These are phyloP conservation scores for Macadamia integrifolia DNA, from an alignment of 164 flowering plant species.

Conservation along the genomic window DNA sequence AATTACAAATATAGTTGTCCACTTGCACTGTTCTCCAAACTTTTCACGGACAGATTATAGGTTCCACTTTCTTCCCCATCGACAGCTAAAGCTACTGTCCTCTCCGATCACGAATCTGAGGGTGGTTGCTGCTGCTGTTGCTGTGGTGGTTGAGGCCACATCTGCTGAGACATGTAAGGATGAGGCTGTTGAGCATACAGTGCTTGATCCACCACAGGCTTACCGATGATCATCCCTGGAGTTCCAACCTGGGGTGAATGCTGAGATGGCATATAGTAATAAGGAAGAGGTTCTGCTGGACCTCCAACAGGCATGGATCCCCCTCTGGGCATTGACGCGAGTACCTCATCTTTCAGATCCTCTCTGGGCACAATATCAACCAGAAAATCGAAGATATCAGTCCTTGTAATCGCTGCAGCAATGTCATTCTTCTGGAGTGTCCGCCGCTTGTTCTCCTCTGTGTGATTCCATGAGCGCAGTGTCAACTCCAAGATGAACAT, in stretches of 20 bases:
- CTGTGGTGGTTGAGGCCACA: constrained; percentile 31
- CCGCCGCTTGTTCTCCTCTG: constrained; percentile 56
- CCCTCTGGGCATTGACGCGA: constrained; percentile 39
- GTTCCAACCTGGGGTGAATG: constrained; percentile 33
- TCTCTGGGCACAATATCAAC: constrained; percentile 60
- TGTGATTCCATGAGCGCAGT: constrained; percentile 48
- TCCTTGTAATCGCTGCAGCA: constrained; percentile 53
- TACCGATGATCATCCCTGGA: constrained; percentile 21
- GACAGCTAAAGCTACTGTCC: background rate
- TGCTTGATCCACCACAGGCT: constrained; percentile 32
- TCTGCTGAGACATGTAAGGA: constrained; percentile 35
- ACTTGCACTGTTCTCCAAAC: background rate
- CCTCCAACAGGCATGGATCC: constrained; percentile 36
- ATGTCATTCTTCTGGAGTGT: constrained; percentile 61
- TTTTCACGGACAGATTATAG: background rate
- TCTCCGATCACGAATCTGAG: constrained; percentile 22
- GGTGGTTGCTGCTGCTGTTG: constrained; percentile 21
- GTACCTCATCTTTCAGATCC: constrained; percentile 46
- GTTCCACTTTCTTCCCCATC: background rate
- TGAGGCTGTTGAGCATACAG: constrained; percentile 38
- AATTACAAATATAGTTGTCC: background rate
- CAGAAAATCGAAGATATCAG: constrained; percentile 54
- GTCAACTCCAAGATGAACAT: constrained; percentile 57
- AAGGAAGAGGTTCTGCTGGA: constrained; percentile 34
- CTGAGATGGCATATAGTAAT: constrained; percentile 38